These are phyloP conservation scores for Biscogniauxia mediterranea DNA, from an alignment of 2,329 filamentous ascomycete species.

Conservation along the genomic window DNA sequence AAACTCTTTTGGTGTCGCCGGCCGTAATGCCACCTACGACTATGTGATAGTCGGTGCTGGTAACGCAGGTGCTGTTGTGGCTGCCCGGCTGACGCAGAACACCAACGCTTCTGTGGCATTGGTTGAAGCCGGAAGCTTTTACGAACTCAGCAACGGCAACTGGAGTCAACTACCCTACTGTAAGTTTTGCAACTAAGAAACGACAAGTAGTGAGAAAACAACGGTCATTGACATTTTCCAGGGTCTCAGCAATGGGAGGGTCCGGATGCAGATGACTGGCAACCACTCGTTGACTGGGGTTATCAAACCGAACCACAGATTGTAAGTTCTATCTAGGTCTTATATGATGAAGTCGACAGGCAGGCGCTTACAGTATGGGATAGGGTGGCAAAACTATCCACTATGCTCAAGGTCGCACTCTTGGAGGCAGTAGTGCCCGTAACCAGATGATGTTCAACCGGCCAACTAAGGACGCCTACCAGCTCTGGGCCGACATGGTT, in stretches of 20 bases:
- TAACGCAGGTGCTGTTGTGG: slow-evolving; percentile 37
- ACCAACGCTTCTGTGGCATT: slow-evolving; percentile 36
- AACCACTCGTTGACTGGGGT: slow-evolving; percentile 25
- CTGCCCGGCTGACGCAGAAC: slow-evolving; percentile 31
- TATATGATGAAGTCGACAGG: neutral
- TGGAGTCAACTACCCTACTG: slow-evolving; percentile 14
- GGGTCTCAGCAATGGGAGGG: slow-evolving; percentile 3
- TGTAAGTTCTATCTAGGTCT: slow-evolving; percentile 3
- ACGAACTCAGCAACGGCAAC: slow-evolving; percentile 27
- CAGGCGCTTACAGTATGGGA: slow-evolving; percentile 7
- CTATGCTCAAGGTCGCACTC: slow-evolving; percentile 24
- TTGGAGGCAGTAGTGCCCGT: slow-evolving; percentile 24
- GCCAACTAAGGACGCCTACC: slow-evolving; percentile 5
- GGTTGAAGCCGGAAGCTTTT: slow-evolving; percentile 38
- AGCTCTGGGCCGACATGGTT: slow-evolving; percentile 18
- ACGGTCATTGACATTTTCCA: no score
- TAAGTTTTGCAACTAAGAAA: slow-evolving; percentile 9
- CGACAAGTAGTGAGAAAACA: no score
- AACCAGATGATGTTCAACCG: slow-evolving; percentile 27
- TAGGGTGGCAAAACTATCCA: slow-evolving; percentile 11
- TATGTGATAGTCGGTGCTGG: slow-evolving; percentile 37
- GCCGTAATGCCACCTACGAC: slow-evolving; percentile 4
- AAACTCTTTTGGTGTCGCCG: neutral
- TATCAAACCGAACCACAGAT: slow-evolving; percentile 24
- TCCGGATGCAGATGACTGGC: slow-evolving; percentile 5